These are phyloP conservation scores for Cladophialophora immunda DNA, from an alignment of 2,329 filamentous ascomycete species.

Conservation along the genomic window DNA sequence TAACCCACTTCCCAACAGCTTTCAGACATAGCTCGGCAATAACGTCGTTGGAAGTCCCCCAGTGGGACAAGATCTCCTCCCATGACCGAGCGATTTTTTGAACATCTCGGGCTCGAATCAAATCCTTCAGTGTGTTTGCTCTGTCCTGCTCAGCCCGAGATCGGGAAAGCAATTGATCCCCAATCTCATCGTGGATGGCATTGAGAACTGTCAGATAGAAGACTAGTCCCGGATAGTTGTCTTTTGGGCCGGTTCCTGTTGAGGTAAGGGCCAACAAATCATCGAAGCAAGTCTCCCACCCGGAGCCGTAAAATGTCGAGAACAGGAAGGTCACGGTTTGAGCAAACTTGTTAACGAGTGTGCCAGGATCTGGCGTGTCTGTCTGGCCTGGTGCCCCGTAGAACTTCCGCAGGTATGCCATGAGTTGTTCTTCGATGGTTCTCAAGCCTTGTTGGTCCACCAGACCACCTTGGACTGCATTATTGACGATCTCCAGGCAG, in stretches of 20 bases:
- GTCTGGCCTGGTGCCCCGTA: constrained; percentile 67
- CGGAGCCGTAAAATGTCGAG: constrained; percentile 81
- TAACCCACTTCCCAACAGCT: constrained; percentile 96
- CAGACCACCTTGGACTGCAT: constrained; percentile 81
- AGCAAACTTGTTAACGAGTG: constrained; percentile 95
- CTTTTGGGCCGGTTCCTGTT: constrained; percentile 65
- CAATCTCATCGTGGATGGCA: constrained; percentile 96
- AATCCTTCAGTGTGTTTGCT: constrained; percentile 89
- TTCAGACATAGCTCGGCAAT: constrained; percentile 89
- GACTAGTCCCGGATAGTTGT: constrained; percentile 78
- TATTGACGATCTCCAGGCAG: constrained; percentile 91
- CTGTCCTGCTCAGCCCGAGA: constrained; percentile 81
- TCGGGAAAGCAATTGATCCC: constrained; percentile 85
- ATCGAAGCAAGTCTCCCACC: constrained; percentile 90
- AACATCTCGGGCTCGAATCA: constrained; percentile 85
- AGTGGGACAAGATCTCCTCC: constrained; percentile 87
- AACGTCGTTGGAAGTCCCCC: constrained; percentile 72
- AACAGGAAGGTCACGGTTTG: constrained; percentile 96
- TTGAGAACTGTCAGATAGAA: constrained; percentile 89
- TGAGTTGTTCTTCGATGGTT: constrained; percentile 80
- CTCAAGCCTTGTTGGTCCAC: constrained; percentile 76
- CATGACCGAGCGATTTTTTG: constrained; percentile 87
- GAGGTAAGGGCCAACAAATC: constrained; percentile 83
- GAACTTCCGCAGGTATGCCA: constrained; percentile 79
- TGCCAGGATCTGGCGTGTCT: constrained; percentile 71